Conservation (phyloP, 768 basidiomycete species). For the Boletus tomentosulus region DNA sequence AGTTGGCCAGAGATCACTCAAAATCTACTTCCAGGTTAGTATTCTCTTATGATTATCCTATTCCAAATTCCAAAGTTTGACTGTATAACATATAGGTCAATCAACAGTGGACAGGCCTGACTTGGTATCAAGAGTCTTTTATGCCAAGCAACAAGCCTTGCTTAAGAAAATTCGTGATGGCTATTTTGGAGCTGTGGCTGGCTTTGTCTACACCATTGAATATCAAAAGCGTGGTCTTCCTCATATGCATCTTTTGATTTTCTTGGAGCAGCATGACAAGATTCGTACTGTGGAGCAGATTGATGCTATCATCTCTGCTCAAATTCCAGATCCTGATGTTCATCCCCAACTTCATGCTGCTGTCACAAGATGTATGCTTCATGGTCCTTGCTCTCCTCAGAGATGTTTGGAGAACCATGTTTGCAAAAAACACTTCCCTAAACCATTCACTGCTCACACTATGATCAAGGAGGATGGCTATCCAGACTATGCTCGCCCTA, state of each 20-base stretch:
- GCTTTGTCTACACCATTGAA: conserved; percentile 47
- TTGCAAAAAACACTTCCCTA: conserved; percentile 46
- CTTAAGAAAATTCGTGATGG: conserved; percentile 35
- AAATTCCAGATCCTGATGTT: neutral
- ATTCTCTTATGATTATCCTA: neutral
- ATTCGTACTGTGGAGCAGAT: neutral
- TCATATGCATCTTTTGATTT: conserved; percentile 47
- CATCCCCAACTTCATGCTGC: conserved; percentile 1
- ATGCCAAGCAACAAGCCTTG: conserved; percentile 36
- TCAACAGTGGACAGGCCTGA: conserved; percentile 42
- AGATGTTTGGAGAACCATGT: conserved; percentile 39
- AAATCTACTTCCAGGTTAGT: conserved; percentile 33
- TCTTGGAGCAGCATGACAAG: conserved; percentile 23
- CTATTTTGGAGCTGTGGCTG: conserved; percentile 24
- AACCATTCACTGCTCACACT: conserved; percentile 34
- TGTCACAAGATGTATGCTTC: conserved; percentile 35
- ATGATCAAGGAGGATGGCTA: conserved; percentile 38
- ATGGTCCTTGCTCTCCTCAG: conserved; percentile 36
- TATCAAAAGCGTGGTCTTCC: conserved; percentile 57
- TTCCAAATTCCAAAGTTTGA: neutral
- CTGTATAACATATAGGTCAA: conserved; percentile 23
- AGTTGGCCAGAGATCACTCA: conserved; percentile 43
- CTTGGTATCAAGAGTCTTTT: conserved; percentile 43
- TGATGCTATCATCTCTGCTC: conserved; percentile 1
- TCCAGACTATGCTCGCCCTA: conserved; percentile 26